These are phyloP conservation scores for Beta macrorhiza DNA, from an alignment of 179 eudicot species.

Conservation along the genomic window DNA sequence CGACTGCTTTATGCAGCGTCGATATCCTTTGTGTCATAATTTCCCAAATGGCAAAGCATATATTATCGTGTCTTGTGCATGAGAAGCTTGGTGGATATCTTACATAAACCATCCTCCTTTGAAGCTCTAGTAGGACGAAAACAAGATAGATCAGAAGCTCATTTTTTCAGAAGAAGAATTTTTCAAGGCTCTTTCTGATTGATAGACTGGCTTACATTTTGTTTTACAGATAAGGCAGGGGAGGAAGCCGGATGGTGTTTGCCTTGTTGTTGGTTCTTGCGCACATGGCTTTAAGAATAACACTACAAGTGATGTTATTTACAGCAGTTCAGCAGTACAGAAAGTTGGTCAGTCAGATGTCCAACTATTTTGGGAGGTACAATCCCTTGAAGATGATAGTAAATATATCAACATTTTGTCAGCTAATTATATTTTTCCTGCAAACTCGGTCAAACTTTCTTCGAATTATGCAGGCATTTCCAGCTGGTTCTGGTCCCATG, in stretches of 20 bases:
- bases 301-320: slow-evolving; percentile 78
- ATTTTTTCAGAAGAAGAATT: not conserved
- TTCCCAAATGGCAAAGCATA: not conserved
- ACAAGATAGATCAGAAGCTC: not conserved
- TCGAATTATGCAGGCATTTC: slow-evolving; percentile 69
- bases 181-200: not conserved
- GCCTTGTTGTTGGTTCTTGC: slow-evolving; percentile 97
- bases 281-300: slow-evolving; percentile 70
- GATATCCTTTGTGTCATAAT: not conserved
- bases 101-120: not conserved
- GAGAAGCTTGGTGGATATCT: not conserved
- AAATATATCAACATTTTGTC: not conserved
- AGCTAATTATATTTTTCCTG: not conserved
- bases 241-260: slow-evolving; percentile 92
- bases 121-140: not conserved
- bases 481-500: slow-evolving; percentile 90
- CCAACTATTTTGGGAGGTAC: slow-evolving; percentile 97
- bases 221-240: slow-evolving; percentile 57
- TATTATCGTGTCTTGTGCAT: not conserved
- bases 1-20: not conserved
- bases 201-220: slow-evolving; percentile 7
- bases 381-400: slow-evolving; percentile 1
- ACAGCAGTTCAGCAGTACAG: slow-evolving; percentile 58
- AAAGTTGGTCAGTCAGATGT: slow-evolving; percentile 66
- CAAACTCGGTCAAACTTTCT: not conserved